Evolutionary conservation across 768 basidiomycete species (phyloP), one percentile per base, ranked within the genome.

Genomic region (Lanmaoa rubissima): DNA sequence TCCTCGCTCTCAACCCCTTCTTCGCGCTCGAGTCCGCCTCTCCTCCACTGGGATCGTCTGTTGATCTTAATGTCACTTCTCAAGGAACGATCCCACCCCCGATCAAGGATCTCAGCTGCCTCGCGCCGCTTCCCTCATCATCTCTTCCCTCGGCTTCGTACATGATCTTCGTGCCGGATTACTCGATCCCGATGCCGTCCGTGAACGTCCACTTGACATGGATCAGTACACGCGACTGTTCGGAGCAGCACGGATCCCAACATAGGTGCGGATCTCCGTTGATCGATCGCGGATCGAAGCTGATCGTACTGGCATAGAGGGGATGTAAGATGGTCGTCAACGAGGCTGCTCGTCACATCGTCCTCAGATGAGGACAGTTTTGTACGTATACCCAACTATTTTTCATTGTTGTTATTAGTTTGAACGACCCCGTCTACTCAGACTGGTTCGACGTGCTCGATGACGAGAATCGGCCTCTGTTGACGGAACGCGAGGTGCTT

Each of bases 391-490:
- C 14, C 16, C 1, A 4, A 1, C 17, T 1, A 1, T 1, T n/a
- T 21, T 31, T 42, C 7, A 2, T 48, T 11, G 26, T 42, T 3
- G 9, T 53, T 19, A 1, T 39, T 44, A 31, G 32, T 57, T 12
- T 42, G 17, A 40, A 39, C 2, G 5, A 28, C 51, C 34, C 24
- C 24, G 42, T 34, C 43, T 51, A 21, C 40, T 4, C 60, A 95
- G 93, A 98, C 69, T 98, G 94, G 92, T 98, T 98, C 67, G 93
- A 97, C 65, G 90, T 87, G 17, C 80, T 99, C 3, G 94, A 98
- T 65, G 82, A 86, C 13, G 79, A 89, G 38, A 87, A 92, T 66
- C 80, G 85, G 14, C 95, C 94, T 0, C 71, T 94, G 7, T 74
- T 97, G 44, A 94, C 88, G 0, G 95, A 98, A 70, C 83, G 92